A percentile compares a stretch with the other conserved stretches of the same genome.
Evolutionary conservation across 495 filamentous ascomycete species (phyloP).

Genomic region (Penicillium odoratum): DNA sequence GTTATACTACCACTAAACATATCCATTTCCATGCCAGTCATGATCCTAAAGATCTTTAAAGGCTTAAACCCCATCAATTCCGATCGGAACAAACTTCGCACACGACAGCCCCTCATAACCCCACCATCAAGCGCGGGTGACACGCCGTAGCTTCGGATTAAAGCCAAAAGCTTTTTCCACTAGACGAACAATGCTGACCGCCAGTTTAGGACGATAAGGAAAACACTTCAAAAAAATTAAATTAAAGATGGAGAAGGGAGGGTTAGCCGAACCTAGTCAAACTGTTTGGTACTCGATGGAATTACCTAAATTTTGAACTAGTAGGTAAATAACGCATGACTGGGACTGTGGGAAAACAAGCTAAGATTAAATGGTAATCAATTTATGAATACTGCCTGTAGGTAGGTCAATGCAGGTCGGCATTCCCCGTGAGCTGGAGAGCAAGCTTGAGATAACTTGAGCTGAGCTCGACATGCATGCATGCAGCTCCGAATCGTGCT

Average conservation of each 20-base stretch:
- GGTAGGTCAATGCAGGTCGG: neutral
- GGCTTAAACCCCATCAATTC: neutral
- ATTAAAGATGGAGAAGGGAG: neutral
- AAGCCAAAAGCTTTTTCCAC: neutral
- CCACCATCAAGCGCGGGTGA: conserved; percentile 8
- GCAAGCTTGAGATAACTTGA: neutral
- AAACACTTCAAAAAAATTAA: neutral
- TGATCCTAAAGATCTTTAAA: neutral
- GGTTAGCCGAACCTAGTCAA: neutral
- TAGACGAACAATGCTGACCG: conserved; percentile 18
- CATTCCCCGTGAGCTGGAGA: neutral
- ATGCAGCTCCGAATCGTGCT: conserved; percentile 1
- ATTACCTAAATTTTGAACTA: neutral
- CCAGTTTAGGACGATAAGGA: conserved; percentile 9
- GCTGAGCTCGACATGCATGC: conserved; percentile 6
- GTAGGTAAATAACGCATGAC: neutral
- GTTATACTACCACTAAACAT: neutral
- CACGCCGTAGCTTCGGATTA: neutral
- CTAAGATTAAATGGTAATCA: neutral
- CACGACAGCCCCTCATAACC: conserved; percentile 7
- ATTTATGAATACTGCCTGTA: neutral
- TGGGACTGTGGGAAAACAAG: neutral
- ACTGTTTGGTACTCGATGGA: neutral
- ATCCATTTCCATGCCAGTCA: neutral
- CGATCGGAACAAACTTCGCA: neutral